Evolutionary conservation across 2,329 filamentous ascomycete species (phyloP).

Genomic region (Teratosphaeriaceae sp.): DNA sequence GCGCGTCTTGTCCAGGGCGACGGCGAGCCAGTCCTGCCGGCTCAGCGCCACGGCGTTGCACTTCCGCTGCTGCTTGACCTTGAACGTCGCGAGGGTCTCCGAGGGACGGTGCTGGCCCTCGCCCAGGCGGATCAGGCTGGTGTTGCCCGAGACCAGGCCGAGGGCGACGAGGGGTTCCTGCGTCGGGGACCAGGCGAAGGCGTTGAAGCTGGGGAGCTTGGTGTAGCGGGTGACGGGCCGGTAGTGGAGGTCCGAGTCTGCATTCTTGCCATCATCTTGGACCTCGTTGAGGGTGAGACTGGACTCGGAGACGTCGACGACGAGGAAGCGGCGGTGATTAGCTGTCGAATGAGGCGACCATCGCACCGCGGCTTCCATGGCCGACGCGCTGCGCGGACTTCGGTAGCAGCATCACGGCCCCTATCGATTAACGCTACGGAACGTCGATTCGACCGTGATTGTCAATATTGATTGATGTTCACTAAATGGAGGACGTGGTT

Average conservation of each 20-base stretch:
- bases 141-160: slow-evolving; percentile 67
- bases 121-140: slow-evolving; percentile 61
- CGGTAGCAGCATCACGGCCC: background rate
- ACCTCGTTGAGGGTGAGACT: slow-evolving; percentile 53
- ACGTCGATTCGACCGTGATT: too few relatives aligned
- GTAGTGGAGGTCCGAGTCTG: slow-evolving; percentile 41
- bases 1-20: slow-evolving; percentile 71
- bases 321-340: slow-evolving; percentile 50
- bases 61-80: slow-evolving; percentile 66
- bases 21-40: slow-evolving; percentile 62
- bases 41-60: slow-evolving; percentile 81
- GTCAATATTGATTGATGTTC: too few relatives aligned
- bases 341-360: slow-evolving; percentile 55
- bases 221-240: slow-evolving; percentile 47
- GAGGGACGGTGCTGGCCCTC: slow-evolving; percentile 46
- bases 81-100: slow-evolving; percentile 52
- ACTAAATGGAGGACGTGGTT: too few relatives aligned
- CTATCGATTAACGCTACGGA: too few relatives aligned
- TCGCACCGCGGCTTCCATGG: slow-evolving; percentile 56
- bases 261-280: slow-evolving; percentile 27
- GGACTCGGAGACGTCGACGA: slow-evolving; percentile 55
- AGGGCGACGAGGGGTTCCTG: slow-evolving; percentile 64
- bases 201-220: slow-evolving; percentile 52
- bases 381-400: background rate
- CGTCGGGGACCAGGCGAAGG: slow-evolving; percentile 59